Percentiles rank a stretch among this genome's conserved stretches.
These are phyloP conservation scores for Helianthus annuus DNA, from an alignment of 129 eudicot genomes.

Conservation along the genomic window HanXRQr2.0-SUNRISE NC_035443.2:71074649-71075148, in stretches of 20 bases:
- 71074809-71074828: constrained; percentile 97
- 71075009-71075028: background rate
- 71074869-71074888: constrained; percentile 13
- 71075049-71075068: constrained; percentile 21
- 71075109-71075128: constrained; percentile 92
- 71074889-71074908: constrained; percentile 4
- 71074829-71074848: constrained; percentile 84
- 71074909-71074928: constrained; percentile 80
- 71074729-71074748: constrained; percentile 58
- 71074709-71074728: background rate
- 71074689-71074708: constrained; percentile 16
- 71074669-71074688: constrained; percentile 11
- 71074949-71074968: constrained; percentile 85
- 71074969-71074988: constrained; percentile 90
- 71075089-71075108: constrained; percentile 68
- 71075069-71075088: constrained; percentile 75
- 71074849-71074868: constrained; percentile 25
- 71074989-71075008: constrained; percentile 31
- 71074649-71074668: too few relatives aligned
- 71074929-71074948: constrained; percentile 95
- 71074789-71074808: constrained; percentile 87
- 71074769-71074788: constrained; percentile 79
- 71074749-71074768: constrained; percentile 83
- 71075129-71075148: constrained; percentile 83
- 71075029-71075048: constrained; percentile 1